Evolutionary conservation across 495 filamentous ascomycete genomes (phyloP).

Genomic region (Neurospora sublineolata): DNA sequence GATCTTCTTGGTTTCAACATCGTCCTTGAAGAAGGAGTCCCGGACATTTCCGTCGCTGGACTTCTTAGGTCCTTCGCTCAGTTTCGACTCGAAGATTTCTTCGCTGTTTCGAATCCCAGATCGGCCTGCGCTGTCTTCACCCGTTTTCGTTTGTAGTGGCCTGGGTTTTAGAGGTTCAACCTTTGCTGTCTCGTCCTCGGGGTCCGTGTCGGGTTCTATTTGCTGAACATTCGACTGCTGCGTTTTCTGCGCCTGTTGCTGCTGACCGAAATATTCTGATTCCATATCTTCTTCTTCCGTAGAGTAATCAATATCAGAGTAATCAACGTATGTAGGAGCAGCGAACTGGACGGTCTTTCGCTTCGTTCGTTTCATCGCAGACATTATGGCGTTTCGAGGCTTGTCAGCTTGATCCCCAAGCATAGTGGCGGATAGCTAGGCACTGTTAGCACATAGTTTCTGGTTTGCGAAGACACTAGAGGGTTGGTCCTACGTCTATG

Average conservation of each 20-base stretch:
- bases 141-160: constrained; percentile 25
- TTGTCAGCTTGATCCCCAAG: constrained; percentile 84
- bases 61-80: constrained; percentile 41
- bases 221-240: constrained; percentile 17
- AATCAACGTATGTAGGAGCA: constrained; percentile 77
- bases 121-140: constrained; percentile 17
- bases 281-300: constrained; percentile 66
- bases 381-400: constrained; percentile 77
- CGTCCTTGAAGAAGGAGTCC: constrained; percentile 95
- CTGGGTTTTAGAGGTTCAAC: constrained; percentile 36
- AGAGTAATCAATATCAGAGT: constrained; percentile 81
- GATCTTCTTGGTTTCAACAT: constrained; percentile 94
- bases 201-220: constrained; percentile 14
- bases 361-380: constrained; percentile 78
- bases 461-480: constrained; percentile 1
- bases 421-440: constrained; percentile 82
- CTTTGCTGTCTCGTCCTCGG: constrained; percentile 38
- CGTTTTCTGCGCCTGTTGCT: constrained; percentile 27
- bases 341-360: constrained; percentile 83
- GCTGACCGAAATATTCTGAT: constrained; percentile 20
- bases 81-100: constrained; percentile 52
- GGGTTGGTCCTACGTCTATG: constrained; percentile 61
- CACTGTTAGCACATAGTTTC: constrained; percentile 8
- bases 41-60: constrained; percentile 76
- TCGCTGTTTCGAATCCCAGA: constrained; percentile 39